These are phyloP conservation scores for Magnolia kwangsiensis DNA, from an alignment of 164 flowering plant genomes.

Conservation along the genomic window DNA sequence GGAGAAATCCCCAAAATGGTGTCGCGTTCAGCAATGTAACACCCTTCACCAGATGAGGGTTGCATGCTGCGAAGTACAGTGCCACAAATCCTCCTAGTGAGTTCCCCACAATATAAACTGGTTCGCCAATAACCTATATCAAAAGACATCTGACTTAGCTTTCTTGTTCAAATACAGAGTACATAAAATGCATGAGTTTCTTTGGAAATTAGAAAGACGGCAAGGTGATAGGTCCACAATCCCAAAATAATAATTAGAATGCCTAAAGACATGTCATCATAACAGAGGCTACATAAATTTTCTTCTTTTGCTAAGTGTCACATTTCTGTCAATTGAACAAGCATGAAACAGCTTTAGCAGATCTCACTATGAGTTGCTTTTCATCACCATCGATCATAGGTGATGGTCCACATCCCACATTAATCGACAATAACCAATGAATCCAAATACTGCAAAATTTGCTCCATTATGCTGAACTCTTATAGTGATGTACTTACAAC, in stretches of 20 bases:
- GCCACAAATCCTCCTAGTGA: constrained; percentile 97
- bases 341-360: too few relatives aligned
- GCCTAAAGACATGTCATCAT: too few relatives aligned
- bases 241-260: background rate
- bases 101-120: constrained; percentile 90
- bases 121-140: constrained; percentile 88
- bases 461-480: too few relatives aligned
- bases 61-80: constrained; percentile 76
- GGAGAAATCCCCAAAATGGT: constrained; percentile 96
- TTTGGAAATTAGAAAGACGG: background rate
- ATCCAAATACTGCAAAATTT: too few relatives aligned
- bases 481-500: too few relatives aligned
- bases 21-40: constrained; percentile 93
- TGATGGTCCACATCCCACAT: too few relatives aligned
- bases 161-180: background rate
- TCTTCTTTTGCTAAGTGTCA: too few relatives aligned
- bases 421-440: too few relatives aligned
- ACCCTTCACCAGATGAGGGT: constrained; percentile 83
- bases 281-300: too few relatives aligned
- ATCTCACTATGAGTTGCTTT: too few relatives aligned
- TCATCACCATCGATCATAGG: too few relatives aligned
- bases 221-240: background rate
- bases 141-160: constrained; percentile 8
- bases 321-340: too few relatives aligned
- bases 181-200: background rate